Conservation (phyloP, 2,329 filamentous ascomycete species). For the Dothideomycetidae sp. region DNA sequence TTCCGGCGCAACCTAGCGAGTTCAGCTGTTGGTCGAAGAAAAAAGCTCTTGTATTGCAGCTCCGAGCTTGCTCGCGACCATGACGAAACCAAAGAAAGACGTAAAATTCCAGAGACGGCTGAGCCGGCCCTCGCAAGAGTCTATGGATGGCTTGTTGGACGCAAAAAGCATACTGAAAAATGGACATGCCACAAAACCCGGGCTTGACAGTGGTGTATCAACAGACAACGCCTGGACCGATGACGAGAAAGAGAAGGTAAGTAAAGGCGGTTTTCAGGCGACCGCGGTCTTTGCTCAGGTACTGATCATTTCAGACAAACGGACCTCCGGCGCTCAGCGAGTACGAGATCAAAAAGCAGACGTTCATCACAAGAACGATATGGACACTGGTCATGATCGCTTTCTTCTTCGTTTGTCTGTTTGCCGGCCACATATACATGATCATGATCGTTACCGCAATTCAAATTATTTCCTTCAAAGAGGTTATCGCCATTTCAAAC, state of each 20-base stretch:
- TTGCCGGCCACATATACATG: slow-evolving; percentile 95
- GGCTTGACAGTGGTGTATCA: slow-evolving; percentile 11
- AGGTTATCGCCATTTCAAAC: slow-evolving; percentile 95
- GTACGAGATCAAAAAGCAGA: slow-evolving; percentile 97
- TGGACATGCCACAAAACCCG: slow-evolving; percentile 16
- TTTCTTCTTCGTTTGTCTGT: slow-evolving; percentile 80
- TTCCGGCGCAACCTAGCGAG: background rate
- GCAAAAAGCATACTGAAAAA: slow-evolving; percentile 37
- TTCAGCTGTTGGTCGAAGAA: background rate
- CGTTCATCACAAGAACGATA: slow-evolving; percentile 90
- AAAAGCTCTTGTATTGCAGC: background rate
- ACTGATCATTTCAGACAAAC: no score
- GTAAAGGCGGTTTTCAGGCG: no score
- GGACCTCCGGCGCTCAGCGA: no score
- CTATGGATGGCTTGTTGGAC: slow-evolving; percentile 35
- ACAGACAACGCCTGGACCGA: slow-evolving; percentile 12
- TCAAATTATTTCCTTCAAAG: slow-evolving; percentile 96
- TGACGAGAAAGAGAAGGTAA: slow-evolving; percentile 12
- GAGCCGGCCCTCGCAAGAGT: slow-evolving; percentile 53
- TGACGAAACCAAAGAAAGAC: slow-evolving; percentile 42
- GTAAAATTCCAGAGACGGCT: slow-evolving; percentile 48
- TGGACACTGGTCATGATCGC: slow-evolving; percentile 98
- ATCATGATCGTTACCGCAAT: slow-evolving; percentile 83
- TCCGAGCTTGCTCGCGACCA: no score
- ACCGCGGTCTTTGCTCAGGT: no score